Conservation (phyloP, 164 flowering plant species). For the Euptelea pleiosperma region DNA sequence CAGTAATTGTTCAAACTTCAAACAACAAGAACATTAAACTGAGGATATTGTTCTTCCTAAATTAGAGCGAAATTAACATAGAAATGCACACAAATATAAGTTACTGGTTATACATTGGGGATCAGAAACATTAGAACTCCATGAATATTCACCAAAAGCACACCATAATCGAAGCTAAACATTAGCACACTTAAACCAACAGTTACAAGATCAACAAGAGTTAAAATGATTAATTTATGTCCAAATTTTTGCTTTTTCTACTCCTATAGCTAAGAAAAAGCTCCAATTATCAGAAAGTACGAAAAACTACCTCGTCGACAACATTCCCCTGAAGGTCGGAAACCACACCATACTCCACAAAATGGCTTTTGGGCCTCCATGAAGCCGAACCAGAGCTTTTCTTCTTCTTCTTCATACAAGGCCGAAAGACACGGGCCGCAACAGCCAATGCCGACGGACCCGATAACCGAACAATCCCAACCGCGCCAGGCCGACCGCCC, state of each 20-base stretch:
- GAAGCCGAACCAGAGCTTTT: conserved; percentile 12
- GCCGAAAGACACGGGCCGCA: conserved; percentile 55
- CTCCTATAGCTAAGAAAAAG: too few relatives aligned
- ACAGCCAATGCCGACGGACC: conserved; percentile 75
- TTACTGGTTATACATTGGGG: too few relatives aligned
- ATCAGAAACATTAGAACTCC: too few relatives aligned
- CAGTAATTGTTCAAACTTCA: too few relatives aligned
- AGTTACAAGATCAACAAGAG: background rate
- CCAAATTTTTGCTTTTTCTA: background rate
- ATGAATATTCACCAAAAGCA: too few relatives aligned
- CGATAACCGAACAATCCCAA: conserved; percentile 83
- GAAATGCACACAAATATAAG: too few relatives aligned
- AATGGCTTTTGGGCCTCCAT: conserved; percentile 83
- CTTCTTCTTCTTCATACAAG: conserved; percentile 37
- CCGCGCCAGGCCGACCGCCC: conserved; percentile 84
- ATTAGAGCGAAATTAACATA: background rate
- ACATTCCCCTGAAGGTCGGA: conserved; percentile 57
- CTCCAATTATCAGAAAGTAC: too few relatives aligned
- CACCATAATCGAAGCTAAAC: too few relatives aligned
- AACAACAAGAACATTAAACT: background rate
- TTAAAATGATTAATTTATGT: background rate
- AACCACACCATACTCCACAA: conserved; percentile 84
- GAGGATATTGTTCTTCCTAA: background rate
- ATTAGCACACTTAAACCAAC: too few relatives aligned
- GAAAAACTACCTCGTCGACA: conserved; percentile 67